Evolutionary conservation across 306 rosid species (phyloP).

Genomic region (Castanospermum australe): DNA sequence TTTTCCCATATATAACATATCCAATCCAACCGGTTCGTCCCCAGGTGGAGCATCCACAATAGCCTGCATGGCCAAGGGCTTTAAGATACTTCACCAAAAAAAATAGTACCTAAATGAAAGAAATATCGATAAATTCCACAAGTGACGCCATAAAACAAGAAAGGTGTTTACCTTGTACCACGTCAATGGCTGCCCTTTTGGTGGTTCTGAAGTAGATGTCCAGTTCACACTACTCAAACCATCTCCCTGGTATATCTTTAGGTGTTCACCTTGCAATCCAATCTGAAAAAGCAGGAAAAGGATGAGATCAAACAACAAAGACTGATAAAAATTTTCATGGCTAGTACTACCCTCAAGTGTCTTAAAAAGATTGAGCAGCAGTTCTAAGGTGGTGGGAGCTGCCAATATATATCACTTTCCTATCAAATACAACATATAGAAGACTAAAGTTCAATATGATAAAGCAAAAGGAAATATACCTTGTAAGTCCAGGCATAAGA

Average conservation of each 20-base stretch:
- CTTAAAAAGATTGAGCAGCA: neutral
- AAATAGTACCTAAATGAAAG: constrained; percentile 18
- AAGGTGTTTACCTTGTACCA: constrained; percentile 83
- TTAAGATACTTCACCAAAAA: neutral
- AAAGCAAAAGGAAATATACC: constrained; percentile 44
- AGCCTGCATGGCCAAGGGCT: constrained; percentile 47
- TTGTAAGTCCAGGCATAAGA: constrained; percentile 80
- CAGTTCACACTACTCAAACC: constrained; percentile 54
- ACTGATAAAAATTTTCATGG: neutral
- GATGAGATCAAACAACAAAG: neutral
- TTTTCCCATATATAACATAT: constrained; percentile 93
- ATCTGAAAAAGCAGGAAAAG: constrained; percentile 49
- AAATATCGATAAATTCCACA: constrained; percentile 11
- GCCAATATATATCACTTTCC: neutral
- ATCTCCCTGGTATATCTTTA: constrained; percentile 55
- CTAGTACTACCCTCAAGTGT: neutral
- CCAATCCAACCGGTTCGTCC: constrained; percentile 84
- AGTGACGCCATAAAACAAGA: neutral
- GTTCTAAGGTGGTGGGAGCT: constrained; percentile 1
- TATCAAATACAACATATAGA: neutral
- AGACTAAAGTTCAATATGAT: neutral
- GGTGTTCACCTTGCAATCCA: constrained; percentile 82
- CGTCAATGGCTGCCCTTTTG: constrained; percentile 71
- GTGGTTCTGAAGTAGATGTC: constrained; percentile 65
- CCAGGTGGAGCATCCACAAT: constrained; percentile 75